A percentile compares a stretch with the other conserved stretches of the same genome.
Evolutionary conservation across 2,329 filamentous ascomycete species (phyloP).

Genomic region (Colletotrichum brevisporum): DNA sequence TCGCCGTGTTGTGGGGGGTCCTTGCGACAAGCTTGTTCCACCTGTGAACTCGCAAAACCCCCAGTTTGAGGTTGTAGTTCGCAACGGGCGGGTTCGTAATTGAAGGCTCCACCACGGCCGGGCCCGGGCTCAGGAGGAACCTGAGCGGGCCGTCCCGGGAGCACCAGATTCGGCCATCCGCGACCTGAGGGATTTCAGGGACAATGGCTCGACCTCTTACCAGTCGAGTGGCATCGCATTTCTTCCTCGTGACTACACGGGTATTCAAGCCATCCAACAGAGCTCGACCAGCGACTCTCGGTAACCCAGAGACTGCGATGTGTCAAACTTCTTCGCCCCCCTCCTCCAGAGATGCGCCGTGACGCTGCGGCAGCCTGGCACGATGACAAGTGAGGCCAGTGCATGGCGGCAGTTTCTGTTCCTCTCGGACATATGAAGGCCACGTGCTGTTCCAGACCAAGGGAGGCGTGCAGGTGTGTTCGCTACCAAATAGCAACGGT

Average conservation of each 20-base stretch:
- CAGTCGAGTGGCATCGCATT: neutral
- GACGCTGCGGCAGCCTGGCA: conserved; percentile 13
- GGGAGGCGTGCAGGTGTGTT: too few relatives aligned
- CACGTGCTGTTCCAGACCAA: conserved; percentile 13
- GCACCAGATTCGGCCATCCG: conserved; percentile 81
- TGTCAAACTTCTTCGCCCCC: conserved; percentile 5
- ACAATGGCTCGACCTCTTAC: conserved; percentile 1
- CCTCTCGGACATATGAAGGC: neutral
- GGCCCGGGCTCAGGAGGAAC: conserved; percentile 80
- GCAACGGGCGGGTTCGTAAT: conserved; percentile 75
- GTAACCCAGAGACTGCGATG: conserved; percentile 9
- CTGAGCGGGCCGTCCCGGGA: conserved; percentile 71
- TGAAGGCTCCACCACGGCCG: conserved; percentile 81
- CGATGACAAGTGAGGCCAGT: neutral
- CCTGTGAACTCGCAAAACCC: conserved; percentile 77
- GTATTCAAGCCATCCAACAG: conserved; percentile 2
- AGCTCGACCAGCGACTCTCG: conserved; percentile 11
- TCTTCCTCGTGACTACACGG: too few relatives aligned
- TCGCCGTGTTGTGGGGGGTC: conserved; percentile 50
- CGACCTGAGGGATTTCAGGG: conserved; percentile 73
- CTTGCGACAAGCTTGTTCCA: conserved; percentile 68
- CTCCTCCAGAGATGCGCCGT: conserved; percentile 20
- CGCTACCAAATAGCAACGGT: too few relatives aligned
- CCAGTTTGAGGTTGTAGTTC: conserved; percentile 74
- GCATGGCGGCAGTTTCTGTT: conserved; percentile 5